Conservation (phyloP, 768 basidiomycete species). For the Holtermannia corniformis region DNA sequence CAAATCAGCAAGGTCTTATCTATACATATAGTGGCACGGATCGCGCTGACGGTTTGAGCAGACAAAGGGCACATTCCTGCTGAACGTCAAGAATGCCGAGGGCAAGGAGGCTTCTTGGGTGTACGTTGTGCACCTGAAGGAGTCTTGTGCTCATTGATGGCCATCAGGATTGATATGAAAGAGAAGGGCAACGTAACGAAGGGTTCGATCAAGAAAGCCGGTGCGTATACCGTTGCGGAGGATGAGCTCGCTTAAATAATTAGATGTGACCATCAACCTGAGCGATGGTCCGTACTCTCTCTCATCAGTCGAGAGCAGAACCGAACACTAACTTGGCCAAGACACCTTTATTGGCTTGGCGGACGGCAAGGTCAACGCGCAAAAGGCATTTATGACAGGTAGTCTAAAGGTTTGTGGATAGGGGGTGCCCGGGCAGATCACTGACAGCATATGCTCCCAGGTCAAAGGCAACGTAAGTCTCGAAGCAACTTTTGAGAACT, state of each 20-base stretch:
- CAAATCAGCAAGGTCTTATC: slow-evolving; percentile 41
- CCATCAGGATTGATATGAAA: slow-evolving; percentile 75
- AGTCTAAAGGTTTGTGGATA: no score
- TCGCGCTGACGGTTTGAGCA: slow-evolving; percentile 28
- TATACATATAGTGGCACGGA: slow-evolving; percentile 8
- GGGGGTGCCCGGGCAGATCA: no score
- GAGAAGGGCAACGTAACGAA: slow-evolving; percentile 42
- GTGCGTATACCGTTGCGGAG: slow-evolving; percentile 11
- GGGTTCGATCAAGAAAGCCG: slow-evolving; percentile 32
- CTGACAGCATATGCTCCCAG: no score
- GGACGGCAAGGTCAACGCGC: slow-evolving; percentile 61
- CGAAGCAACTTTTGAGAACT: background rate
- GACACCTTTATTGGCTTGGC: slow-evolving; percentile 60
- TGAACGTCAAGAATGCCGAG: slow-evolving; percentile 63
- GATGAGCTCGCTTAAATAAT: slow-evolving; percentile 30
- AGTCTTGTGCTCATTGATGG: background rate
- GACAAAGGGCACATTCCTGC: slow-evolving; percentile 82
- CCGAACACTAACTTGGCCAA: background rate
- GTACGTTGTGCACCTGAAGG: slow-evolving; percentile 11
- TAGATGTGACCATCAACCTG: slow-evolving; percentile 72
- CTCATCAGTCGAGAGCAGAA: background rate
- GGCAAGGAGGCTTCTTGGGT: slow-evolving; percentile 65
- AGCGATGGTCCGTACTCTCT: slow-evolving; percentile 40
- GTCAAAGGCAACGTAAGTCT: slow-evolving; percentile 39
- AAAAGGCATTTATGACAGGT: slow-evolving; percentile 94